Evolutionary conservation across 78 protist species (phyloP), one percentile per base, ranked within the genome.

Genomic region (Bodo saltans): DNA sequence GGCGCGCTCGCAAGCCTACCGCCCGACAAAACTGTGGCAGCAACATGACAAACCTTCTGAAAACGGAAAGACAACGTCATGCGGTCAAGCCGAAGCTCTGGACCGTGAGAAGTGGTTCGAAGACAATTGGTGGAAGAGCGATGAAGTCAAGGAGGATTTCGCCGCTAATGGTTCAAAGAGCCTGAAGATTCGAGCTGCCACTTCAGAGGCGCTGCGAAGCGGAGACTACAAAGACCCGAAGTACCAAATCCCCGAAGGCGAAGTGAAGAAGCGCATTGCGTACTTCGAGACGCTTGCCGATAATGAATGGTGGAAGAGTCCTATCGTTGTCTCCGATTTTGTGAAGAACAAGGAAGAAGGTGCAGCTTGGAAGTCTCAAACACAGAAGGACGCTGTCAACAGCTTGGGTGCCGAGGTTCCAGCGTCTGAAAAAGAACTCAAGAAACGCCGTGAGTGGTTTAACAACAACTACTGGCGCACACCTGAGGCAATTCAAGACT

Each of bases 291-390:
- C 29, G 67, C 69, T 67, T 12, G 81, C 38, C 41, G 81, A 76
- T 67, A 76, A 4, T 67, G 81, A 76, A 4, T 76, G 81, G 81
- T 76, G 81, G 81, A 76, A 76, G 81, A 3, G 8, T 3, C 81
- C 81, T 12, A 28, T 2, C 42, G 12, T 30, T 27, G 26, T 17
- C 52, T 28, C 38, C 32, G 53, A 76, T 67, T 76, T 12, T 28
- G 81, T 23, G 34, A 28, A 76, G 8, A 37, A 76, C 52, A 67
- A 29, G 39, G 35, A 47, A 33, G 81, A 76, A 3, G 81, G 81
- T 26, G 81, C 67, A 12, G 35, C 42, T 47, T 76, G 81, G 81
- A 4, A 17, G 42, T 47, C 81, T 28, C 42, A 39, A 17, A 39
- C 35, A 47, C 40, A 3, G 41, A 68, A 68, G 34, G 35, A 76